phyloP scores from a whole-genome alignment of 2,329 filamentous ascomycete genomes.

The Epichloe coenophiala region DNA sequence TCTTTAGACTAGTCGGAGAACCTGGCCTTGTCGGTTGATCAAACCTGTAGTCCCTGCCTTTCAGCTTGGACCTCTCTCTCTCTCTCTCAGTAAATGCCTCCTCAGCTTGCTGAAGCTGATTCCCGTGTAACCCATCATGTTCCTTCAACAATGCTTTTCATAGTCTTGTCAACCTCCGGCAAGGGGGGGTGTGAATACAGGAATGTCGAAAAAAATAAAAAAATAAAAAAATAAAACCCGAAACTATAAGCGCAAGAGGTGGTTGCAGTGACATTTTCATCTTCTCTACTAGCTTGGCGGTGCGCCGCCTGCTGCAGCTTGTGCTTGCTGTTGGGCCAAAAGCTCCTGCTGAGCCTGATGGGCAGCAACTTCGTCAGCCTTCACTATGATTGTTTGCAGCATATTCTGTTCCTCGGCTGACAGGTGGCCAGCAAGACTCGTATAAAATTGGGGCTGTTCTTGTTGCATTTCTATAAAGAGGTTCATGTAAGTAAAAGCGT shows the following conservation, averaged over 20 bases:
- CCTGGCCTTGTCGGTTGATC: neutral
- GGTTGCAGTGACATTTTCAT: neutral
- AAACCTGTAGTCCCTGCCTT: neutral
- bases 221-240: too few relatives aligned
- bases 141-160: constrained; percentile 3
- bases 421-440: constrained; percentile 64
- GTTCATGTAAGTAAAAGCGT: neutral
- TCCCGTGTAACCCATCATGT: neutral
- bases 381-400: constrained; percentile 65
- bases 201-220: neutral
- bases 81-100: neutral
- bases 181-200: neutral
- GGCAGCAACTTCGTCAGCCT: constrained; percentile 30
- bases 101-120: neutral
- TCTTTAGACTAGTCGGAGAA: neutral
- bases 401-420: constrained; percentile 68
- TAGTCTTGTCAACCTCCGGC: neutral
- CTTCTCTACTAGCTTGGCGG: constrained; percentile 6
- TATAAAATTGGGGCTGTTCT: constrained; percentile 82
- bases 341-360: constrained; percentile 15
- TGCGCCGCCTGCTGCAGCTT: neutral
- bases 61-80: neutral
- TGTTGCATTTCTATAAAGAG: constrained; percentile 59
- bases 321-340: constrained; percentile 16
- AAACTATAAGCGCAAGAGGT: neutral